These are phyloP conservation scores for Nicotiana rustica DNA, from an alignment of 305 asterid genomes.

Conservation along the genomic window DNA sequence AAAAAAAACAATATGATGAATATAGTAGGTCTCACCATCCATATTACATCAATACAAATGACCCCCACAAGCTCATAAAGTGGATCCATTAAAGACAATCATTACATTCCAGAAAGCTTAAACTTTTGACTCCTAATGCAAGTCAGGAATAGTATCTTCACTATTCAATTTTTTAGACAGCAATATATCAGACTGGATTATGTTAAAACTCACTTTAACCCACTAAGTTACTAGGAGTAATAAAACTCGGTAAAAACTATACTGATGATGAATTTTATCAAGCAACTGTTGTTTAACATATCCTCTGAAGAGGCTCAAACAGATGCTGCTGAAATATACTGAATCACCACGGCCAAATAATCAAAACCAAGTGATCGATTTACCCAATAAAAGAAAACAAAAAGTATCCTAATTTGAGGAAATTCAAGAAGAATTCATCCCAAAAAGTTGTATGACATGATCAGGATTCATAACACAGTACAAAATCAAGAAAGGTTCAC, in stretches of 20 bases:
- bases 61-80: slow-evolving; percentile 35
- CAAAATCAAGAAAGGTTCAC: neutral
- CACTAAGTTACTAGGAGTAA: neutral
- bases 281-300: neutral
- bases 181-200: neutral
- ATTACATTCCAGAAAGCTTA: slow-evolving; percentile 17
- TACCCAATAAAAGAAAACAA: neutral
- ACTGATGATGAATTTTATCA: neutral
- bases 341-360: neutral
- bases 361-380: neutral
- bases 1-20: slow-evolving; percentile 22
- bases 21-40: slow-evolving; percentile 26
- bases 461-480: neutral
- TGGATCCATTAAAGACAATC: slow-evolving; percentile 33
- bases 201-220: neutral
- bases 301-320: neutral
- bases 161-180: neutral
- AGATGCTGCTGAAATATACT: neutral
- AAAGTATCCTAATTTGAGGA: neutral
- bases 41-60: slow-evolving; percentile 34
- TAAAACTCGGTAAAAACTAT: slow-evolving; percentile 4
- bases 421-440: neutral
- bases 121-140: neutral
- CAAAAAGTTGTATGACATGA: neutral
- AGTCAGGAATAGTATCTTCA: neutral